Percentiles rank a stretch among this genome's conserved stretches.
These are phyloP conservation scores for Rhynchospora breviuscula DNA, from an alignment of 176 grass and related monocot genomes.

Conservation along the genomic window DNA sequence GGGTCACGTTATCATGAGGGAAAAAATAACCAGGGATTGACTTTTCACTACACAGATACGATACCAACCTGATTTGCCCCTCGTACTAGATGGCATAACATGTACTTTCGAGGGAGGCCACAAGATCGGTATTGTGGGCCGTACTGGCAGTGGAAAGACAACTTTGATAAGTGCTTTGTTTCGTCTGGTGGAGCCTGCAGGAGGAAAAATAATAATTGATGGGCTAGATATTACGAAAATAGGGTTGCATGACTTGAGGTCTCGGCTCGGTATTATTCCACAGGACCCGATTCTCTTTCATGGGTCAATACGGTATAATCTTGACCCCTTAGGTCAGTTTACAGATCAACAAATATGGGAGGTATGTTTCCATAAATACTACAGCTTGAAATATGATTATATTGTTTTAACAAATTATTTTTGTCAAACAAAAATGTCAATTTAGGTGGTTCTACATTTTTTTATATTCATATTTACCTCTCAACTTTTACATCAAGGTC, in stretches of 20 bases:
- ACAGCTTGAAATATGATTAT: background rate
- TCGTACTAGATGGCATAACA: conserved; percentile 62
- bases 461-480: background rate
- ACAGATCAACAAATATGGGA: conserved; percentile 69
- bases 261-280: conserved; percentile 68
- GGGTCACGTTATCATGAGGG: too few relatives aligned
- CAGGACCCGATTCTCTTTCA: conserved; percentile 83
- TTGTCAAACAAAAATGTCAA: background rate
- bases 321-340: conserved; percentile 53
- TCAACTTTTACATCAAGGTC: conserved; percentile 28
- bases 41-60: conserved; percentile 43
- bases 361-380: background rate
- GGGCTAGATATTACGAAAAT: conserved; percentile 42
- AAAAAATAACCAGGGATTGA: background rate
- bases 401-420: too few relatives aligned
- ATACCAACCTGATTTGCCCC: conserved; percentile 49
- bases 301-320: conserved; percentile 70
- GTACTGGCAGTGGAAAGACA: conserved; percentile 84
- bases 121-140: conserved; percentile 81
- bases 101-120: conserved; percentile 66
- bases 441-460: background rate
- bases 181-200: conserved; percentile 74
- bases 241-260: conserved; percentile 71
- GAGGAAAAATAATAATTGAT: conserved; percentile 62
- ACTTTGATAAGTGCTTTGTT: conserved; percentile 72